Conservation (phyloP, 768 basidiomycete genomes). For the Fomitopsis pulvina region DNA sequence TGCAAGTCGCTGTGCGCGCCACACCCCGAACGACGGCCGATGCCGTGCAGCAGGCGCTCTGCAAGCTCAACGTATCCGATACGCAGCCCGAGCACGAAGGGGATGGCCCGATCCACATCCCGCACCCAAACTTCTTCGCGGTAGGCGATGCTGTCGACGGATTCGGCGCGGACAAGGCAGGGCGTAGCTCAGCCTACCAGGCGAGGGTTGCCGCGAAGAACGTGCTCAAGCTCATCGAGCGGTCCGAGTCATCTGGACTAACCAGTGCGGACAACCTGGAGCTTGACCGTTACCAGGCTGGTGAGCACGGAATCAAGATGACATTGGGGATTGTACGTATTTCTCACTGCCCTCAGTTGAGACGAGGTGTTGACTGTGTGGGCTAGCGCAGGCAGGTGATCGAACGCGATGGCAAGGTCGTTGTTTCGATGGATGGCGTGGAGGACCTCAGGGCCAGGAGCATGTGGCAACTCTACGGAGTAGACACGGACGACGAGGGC, state of each 20-base stretch:
- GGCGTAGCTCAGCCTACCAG: conserved; percentile 39
- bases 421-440: conserved; percentile 38
- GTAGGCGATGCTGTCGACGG: conserved; percentile 60
- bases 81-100: conserved; percentile 6
- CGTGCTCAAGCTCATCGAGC: conserved; percentile 37
- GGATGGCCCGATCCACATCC: conserved; percentile 19
- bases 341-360: conserved; percentile 3
- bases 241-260: conserved; percentile 9
- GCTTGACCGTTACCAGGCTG: conserved; percentile 42
- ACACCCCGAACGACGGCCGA: not conserved
- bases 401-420: conserved; percentile 10
- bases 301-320: conserved; percentile 51
- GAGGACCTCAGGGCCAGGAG: conserved; percentile 40
- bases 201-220: conserved; percentile 47
- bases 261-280: not conserved
- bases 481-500: conserved; percentile 28
- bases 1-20: conserved; percentile 39
- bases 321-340: conserved; percentile 49
- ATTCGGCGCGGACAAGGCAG: conserved; percentile 57
- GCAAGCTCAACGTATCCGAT: not conserved
- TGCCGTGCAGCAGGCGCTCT: not conserved
- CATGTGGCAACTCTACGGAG: conserved; percentile 43
- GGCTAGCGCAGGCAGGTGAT: not conserved
- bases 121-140: conserved; percentile 52
- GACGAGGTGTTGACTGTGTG: not conserved